Percentiles rank a stretch among this genome's conserved stretches.
Evolutionary conservation across 139 green algal genomes (phyloP).

Genomic region (Chlamydomonas sphaeroides): DNA sequence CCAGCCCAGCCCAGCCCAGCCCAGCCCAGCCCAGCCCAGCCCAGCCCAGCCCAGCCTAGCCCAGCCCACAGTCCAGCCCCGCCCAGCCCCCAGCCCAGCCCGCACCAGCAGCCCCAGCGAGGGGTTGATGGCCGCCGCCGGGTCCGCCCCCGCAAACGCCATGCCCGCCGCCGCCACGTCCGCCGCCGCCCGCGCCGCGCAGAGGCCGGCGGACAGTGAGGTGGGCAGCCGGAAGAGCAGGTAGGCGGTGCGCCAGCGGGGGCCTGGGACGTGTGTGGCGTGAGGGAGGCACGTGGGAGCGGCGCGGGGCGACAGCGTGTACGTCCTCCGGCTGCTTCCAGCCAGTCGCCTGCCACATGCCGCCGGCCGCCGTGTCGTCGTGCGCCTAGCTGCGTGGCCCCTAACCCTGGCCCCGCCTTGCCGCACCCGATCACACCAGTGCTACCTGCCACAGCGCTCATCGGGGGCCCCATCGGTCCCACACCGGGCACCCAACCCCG

Average conservation of each 20-base stretch:
- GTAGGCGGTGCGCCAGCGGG: conserved; percentile 11
- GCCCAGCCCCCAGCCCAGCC: no score
- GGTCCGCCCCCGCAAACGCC: no score
- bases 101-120: background rate
- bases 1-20: no score
- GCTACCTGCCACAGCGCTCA: background rate
- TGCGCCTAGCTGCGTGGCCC: no score
- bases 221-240: conserved; percentile 30
- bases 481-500: background rate
- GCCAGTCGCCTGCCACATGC: background rate
- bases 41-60: no score
- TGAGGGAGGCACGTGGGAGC: background rate
- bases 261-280: background rate
- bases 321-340: background rate
- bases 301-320: background rate
- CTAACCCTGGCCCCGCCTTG: no score
- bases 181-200: background rate
- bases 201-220: background rate
- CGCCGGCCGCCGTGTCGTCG: no score
- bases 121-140: background rate
- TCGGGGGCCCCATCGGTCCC: background rate
- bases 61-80: no score
- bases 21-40: no score
- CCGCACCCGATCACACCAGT: no score
- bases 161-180: background rate